Percentiles rank a stretch among this genome's conserved stretches.
These are phyloP conservation scores for Euptelea pleiosperma DNA, from an alignment of 164 flowering plant genomes.

Conservation along the genomic window DNA sequence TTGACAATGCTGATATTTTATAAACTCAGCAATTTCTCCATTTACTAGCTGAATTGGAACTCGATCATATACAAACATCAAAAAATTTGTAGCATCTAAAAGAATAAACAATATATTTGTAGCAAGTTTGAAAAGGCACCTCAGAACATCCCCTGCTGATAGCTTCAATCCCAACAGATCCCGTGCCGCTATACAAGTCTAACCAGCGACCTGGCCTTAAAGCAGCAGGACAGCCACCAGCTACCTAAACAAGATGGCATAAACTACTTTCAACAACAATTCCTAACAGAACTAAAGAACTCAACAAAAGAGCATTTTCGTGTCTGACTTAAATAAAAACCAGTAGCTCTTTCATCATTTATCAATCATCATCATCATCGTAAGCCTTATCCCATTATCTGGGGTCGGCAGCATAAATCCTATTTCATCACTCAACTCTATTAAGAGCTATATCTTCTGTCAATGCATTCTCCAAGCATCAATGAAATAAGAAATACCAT, in stretches of 20 bases:
- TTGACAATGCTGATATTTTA: neutral
- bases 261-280: neutral
- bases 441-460: too few relatives aligned
- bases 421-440: too few relatives aligned
- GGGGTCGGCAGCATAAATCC: too few relatives aligned
- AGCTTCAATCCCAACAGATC: slow-evolving; percentile 99
- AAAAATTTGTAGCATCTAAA: neutral
- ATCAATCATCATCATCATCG: too few relatives aligned
- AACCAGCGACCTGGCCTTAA: slow-evolving; percentile 95
- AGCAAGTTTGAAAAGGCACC: slow-evolving; percentile 35
- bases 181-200: slow-evolving; percentile 95
- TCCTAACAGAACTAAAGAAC: neutral
- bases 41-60: neutral
- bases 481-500: neutral
- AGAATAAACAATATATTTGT: neutral
- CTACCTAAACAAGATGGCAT: slow-evolving; percentile 46
- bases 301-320: neutral
- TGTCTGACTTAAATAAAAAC: too few relatives aligned
- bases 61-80: too few relatives aligned
- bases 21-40: neutral
- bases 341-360: neutral
- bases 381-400: too few relatives aligned
- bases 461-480: neutral
- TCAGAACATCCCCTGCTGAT: slow-evolving; percentile 96
- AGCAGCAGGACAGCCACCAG: slow-evolving; percentile 86